Percentiles rank a stretch among this genome's conserved stretches.
These are phyloP conservation scores for Gnomoniopsis sp. DNA, from an alignment of 2,329 filamentous ascomycete genomes.

Conservation along the genomic window DNA sequence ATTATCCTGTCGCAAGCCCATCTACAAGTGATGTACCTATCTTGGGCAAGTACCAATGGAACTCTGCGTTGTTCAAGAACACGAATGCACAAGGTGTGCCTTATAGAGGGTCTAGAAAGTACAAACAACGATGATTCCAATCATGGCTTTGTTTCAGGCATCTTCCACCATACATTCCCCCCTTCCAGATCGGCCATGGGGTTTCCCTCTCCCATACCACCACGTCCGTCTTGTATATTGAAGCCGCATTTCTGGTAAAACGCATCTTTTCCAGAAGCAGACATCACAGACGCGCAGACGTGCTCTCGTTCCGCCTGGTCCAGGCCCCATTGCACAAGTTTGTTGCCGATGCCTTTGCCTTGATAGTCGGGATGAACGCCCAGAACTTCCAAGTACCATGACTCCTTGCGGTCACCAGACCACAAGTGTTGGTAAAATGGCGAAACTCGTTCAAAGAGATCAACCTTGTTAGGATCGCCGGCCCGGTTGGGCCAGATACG, in stretches of 20 bases:
- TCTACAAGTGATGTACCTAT: too few relatives aligned
- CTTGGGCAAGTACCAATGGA: too few relatives aligned
- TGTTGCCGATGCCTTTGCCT: constrained; percentile 23
- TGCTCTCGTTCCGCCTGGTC: background rate
- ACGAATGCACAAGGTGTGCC: too few relatives aligned
- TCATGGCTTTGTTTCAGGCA: background rate
- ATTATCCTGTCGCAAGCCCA: too few relatives aligned
- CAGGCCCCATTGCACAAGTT: background rate
- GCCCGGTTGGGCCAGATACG: constrained; percentile 23
- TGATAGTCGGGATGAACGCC: constrained; percentile 38
- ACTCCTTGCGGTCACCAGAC: constrained; percentile 27
- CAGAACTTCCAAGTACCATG: constrained; percentile 36
- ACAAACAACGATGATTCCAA: too few relatives aligned
- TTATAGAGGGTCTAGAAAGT: too few relatives aligned
- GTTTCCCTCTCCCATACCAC: background rate
- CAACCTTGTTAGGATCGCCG: constrained; percentile 18
- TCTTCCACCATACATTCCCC: background rate
- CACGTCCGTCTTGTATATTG: background rate
- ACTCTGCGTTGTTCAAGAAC: too few relatives aligned
- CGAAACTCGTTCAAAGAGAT: constrained; percentile 21
- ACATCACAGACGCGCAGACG: background rate
- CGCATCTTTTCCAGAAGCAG: background rate
- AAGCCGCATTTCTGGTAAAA: background rate
- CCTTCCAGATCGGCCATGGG: background rate
- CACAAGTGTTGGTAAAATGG: constrained; percentile 25